phyloP scores from a whole-genome alignment of 441 rosid genomes.

The Biscutella laevigata region DNA sequence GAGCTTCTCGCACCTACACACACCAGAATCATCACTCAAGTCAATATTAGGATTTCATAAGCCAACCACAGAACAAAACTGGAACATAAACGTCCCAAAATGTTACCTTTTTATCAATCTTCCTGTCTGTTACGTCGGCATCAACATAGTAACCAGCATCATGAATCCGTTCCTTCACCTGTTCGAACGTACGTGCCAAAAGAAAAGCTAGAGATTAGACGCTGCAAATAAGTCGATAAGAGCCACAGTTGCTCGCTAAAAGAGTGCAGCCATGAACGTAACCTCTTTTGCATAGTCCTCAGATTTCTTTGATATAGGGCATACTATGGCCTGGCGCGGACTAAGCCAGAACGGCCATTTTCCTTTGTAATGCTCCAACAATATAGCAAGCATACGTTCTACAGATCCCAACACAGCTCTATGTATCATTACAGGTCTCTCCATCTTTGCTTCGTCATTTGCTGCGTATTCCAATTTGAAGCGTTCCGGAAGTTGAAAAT shows the following conservation, averaged over 20 bases:
- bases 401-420: conserved; percentile 96
- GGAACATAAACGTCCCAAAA: not conserved
- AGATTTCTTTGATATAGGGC: conserved; percentile 92
- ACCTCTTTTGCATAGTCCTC: conserved; percentile 68
- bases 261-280: conserved; percentile 11
- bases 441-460: conserved; percentile 81
- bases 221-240: not conserved
- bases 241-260: not conserved
- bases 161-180: conserved; percentile 64
- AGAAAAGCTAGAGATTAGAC: not conserved
- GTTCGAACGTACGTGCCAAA: conserved; percentile 8
- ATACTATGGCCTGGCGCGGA: conserved; percentile 98
- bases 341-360: conserved; percentile 99
- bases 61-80: conserved; percentile 1
- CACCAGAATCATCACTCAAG: conserved; percentile 3
- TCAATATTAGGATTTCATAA: not conserved
- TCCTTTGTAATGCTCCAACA: conserved; percentile 96
- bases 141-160: conserved; percentile 77
- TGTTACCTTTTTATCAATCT: conserved; percentile 87
- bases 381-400: conserved; percentile 91
- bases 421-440: conserved; percentile 90
- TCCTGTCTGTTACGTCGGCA: conserved; percentile 69
- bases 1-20: conserved; percentile 88
- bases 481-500: conserved; percentile 89
- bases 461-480: conserved; percentile 79